Base-by-base conservation (phyloP, 2,329 filamentous ascomycete genomes). In the Colletotrichum sp. region DNA sequence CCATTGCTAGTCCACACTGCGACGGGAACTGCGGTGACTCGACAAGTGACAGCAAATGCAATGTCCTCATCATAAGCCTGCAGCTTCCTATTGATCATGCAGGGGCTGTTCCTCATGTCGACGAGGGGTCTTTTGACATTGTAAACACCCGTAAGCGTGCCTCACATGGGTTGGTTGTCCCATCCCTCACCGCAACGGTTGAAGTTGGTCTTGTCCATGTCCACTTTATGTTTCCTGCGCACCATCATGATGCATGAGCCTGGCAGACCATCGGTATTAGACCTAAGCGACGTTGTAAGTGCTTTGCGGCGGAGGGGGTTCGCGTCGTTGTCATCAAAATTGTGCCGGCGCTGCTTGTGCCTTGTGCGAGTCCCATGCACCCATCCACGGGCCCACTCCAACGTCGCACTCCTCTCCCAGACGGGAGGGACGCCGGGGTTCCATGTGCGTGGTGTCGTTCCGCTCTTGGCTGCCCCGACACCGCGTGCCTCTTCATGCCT, bases 361-460 rank as follows among this genome's bases (percentile, higher is more conserved):
- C 54, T 70, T 59, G 71, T 71, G 62, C 62, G 63, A 70, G 55
- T 66, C 27, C 47, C 62, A 73, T 66, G 67, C 61, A 70, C 33
- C 38, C 51, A 66, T 66, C 47, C 51, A 51, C 27, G 51, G 59
- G 54, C 31, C 67, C 29, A 29, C 68, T 61, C 34, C 34, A 61
- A 64, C 69, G 55, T 66, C 71, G 43, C 71, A 71, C 71, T 67
- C 43, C 55, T 71, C 68, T 71, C 68, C 68, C 62, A 66, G 62
- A 66, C 63, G 67, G 71, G 67, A 70, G 70, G 68, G 34, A 66
- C 33, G 59, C 43, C 33, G 34, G 68, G 68, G 57, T 63, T 67
- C 68, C 68, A 71, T 73, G 68, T 71, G 71, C 55, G 59, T 70
- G 55, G 21, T 71, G 43, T 57, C 62, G 54, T 71, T 70, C 62